A percentile compares a stretch with the other conserved stretches of the same genome.
phyloP scores from a whole-genome alignment of 495 filamentous ascomycete genomes.

The Talaromyces proteolyticus region DNA sequence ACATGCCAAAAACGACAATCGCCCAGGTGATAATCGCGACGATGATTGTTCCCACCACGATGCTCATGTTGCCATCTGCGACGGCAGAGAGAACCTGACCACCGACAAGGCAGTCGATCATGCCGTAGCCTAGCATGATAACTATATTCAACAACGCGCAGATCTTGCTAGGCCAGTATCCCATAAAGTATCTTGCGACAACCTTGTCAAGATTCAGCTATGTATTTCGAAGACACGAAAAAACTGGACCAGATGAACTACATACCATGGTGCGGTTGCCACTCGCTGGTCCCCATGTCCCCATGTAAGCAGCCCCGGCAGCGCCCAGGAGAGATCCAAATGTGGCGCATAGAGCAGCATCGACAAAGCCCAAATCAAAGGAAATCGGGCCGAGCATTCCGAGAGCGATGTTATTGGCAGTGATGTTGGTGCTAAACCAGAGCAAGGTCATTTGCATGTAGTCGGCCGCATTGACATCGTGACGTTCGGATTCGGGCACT shows the following conservation, averaged over 20 bases:
- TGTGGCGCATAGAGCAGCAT: slow-evolving; percentile 57
- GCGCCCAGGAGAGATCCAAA: slow-evolving; percentile 58
- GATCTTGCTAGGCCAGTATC: slow-evolving; percentile 69
- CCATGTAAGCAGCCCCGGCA: slow-evolving; percentile 60
- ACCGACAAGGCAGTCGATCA: slow-evolving; percentile 53
- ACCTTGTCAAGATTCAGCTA: too few species aligned
- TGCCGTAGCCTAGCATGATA: slow-evolving; percentile 62
- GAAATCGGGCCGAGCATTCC: slow-evolving; percentile 64
- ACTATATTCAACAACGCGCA: slow-evolving; percentile 63
- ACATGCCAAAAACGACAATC: slow-evolving; percentile 70
- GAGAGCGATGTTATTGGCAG: slow-evolving; percentile 64
- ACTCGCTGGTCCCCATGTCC: slow-evolving; percentile 64
- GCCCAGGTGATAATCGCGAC: slow-evolving; percentile 54
- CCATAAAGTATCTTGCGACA: slow-evolving; percentile 67
- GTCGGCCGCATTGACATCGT: slow-evolving; percentile 22
- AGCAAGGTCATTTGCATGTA: slow-evolving; percentile 58
- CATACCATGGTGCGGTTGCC: slow-evolving; percentile 67
- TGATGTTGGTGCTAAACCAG: slow-evolving; percentile 71
- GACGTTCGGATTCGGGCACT: slow-evolving; percentile 50
- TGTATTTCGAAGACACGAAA: too few species aligned
- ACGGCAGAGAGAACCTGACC: slow-evolving; percentile 55
- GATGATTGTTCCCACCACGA: slow-evolving; percentile 66
- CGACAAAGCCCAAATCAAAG: slow-evolving; percentile 58
- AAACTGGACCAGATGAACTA: too few species aligned
- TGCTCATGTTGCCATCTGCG: slow-evolving; percentile 48